phyloP scores from a whole-genome alignment of 805 yeast species.

The Candida vartiovaarae region DNA sequence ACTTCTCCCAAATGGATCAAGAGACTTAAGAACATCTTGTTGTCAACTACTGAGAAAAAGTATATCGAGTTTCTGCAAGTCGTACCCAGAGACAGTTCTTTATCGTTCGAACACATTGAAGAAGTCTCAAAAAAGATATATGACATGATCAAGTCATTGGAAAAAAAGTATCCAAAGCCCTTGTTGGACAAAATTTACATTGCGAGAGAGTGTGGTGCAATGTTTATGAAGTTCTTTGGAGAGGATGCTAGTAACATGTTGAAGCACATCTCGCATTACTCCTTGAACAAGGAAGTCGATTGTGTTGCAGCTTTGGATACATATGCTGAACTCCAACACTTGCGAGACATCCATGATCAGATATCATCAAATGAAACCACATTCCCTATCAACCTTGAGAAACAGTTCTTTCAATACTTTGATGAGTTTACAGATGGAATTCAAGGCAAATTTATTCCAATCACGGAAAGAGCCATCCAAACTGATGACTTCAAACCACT shows the following conservation, averaged over 20 bases:
- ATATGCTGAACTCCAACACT: conserved; percentile 44
- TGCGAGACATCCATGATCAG: conserved; percentile 45
- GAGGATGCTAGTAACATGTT: conserved; percentile 47
- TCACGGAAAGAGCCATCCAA: conserved; percentile 48
- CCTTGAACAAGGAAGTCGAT: conserved; percentile 28
- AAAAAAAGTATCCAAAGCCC: conserved; percentile 53
- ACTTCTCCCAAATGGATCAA: conserved; percentile 30
- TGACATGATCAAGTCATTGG: conserved; percentile 40
- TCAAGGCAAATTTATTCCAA: conserved; percentile 36
- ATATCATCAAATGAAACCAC: conserved; percentile 26
- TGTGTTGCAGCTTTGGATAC: conserved; percentile 39
- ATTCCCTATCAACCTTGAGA: conserved; percentile 52
- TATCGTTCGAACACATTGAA: conserved; percentile 48
- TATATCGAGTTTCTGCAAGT: conserved; percentile 36
- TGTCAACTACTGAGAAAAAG: conserved; percentile 35
- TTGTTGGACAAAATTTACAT: conserved; percentile 53
- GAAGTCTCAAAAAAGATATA: conserved; percentile 50
- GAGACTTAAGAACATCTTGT: conserved; percentile 28
- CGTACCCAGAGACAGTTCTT: conserved; percentile 53
- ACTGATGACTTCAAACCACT: conserved; percentile 53
- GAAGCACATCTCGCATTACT: conserved; percentile 39
- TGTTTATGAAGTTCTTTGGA: conserved; percentile 45
- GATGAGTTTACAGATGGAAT: conserved; percentile 36
- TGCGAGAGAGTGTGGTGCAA: conserved; percentile 39
- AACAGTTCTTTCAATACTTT: conserved; percentile 42